Evolutionary conservation across 805 yeast species (phyloP).

Genomic region (Metschnikowia colocasiae): DNA sequence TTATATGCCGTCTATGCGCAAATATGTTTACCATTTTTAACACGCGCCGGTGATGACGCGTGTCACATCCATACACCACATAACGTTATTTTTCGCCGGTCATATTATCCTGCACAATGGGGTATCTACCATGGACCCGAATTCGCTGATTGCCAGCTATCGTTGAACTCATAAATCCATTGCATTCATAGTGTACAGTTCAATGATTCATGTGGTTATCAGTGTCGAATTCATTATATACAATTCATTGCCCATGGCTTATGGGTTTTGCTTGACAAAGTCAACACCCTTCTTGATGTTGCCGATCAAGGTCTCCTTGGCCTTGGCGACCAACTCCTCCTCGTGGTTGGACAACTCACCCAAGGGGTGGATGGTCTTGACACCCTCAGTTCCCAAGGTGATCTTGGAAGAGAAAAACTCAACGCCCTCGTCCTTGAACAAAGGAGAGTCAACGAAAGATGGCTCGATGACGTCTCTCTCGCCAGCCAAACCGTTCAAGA

Average conservation of each 20-base stretch:
- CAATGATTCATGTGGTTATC: no score
- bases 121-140: no score
- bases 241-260: constrained; percentile 18
- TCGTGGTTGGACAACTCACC: constrained; percentile 74
- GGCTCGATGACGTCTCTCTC: constrained; percentile 64
- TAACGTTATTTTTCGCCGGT: no score
- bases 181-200: no score
- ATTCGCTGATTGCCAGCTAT: no score
- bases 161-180: no score
- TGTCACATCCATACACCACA: background rate
- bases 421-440: constrained; percentile 83
- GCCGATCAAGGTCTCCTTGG: constrained; percentile 85
- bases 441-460: constrained; percentile 74
- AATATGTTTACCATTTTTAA: background rate
- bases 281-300: constrained; percentile 93
- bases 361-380: constrained; percentile 71
- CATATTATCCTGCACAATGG: background rate
- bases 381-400: constrained; percentile 90
- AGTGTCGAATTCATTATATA: background rate
- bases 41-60: background rate
- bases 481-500: constrained; percentile 61
- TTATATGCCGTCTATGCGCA: background rate
- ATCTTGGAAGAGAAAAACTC: constrained; percentile 95
- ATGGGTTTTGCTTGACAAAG: constrained; percentile 73
- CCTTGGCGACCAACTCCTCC: constrained; percentile 74